A percentile compares a stretch with the other conserved stretches of the same genome.
Conservation (phyloP, 1,139 yeast genomes). For the Blastobotrys indianensis region DNA sequence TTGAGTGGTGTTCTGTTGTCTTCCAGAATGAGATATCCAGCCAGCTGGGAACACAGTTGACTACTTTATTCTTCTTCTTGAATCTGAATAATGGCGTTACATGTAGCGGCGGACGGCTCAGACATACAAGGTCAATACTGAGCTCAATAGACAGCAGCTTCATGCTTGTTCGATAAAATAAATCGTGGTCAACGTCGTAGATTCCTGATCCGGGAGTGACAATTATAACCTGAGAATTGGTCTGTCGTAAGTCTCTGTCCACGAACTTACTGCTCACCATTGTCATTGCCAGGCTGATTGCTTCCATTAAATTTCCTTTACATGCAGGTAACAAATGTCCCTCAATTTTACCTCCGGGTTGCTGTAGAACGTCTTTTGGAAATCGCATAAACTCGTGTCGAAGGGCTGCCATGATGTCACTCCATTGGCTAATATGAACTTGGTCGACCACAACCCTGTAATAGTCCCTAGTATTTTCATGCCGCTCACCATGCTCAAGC, state of each 20-base stretch:
- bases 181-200: conserved; percentile 82
- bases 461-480: conserved; percentile 65
- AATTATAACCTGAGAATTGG: conserved; percentile 77
- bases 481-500: conserved; percentile 59
- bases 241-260: conserved; percentile 81
- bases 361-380: conserved; percentile 61
- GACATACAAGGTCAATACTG: conserved; percentile 81
- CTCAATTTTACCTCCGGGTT: conserved; percentile 32
- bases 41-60: conserved; percentile 90
- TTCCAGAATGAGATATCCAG: conserved; percentile 87
- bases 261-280: conserved; percentile 73
- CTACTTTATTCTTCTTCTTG: conserved; percentile 40
- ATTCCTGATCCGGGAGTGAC: conserved; percentile 92
- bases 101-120: conserved; percentile 88
- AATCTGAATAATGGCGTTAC: conserved; percentile 84
- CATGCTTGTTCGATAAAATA: conserved; percentile 68
- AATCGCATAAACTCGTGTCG: conserved; percentile 82
- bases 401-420: conserved; percentile 80
- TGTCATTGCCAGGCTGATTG: conserved; percentile 77
- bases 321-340: conserved; percentile 67
- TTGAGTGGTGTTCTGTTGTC: conserved; percentile 36
- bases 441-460: conserved; percentile 95
- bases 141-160: conserved; percentile 72
- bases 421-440: conserved; percentile 79
- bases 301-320: conserved; percentile 84